A percentile compares a stretch with the other conserved stretches of the same genome.
These are phyloP conservation scores for Xerophyta viscosa DNA, from an alignment of 106 monocot species.

Conservation along the genomic window DNA sequence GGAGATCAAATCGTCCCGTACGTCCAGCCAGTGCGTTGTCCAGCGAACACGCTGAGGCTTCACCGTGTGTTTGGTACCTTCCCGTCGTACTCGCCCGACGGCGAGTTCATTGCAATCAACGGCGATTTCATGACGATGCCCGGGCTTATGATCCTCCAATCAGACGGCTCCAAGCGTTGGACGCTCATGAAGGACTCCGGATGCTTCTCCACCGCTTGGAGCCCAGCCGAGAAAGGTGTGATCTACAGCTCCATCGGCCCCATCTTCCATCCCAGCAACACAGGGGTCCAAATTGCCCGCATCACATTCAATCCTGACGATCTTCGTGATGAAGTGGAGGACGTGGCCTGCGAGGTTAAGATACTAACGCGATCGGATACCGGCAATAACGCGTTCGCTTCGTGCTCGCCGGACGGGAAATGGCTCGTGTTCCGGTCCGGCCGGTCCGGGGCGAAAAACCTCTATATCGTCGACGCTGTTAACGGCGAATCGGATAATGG, in stretches of 20 bases:
- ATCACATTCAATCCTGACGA: slow-evolving; percentile 37
- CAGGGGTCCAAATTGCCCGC: slow-evolving; percentile 67
- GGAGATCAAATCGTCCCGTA: slow-evolving; percentile 22
- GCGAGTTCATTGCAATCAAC: slow-evolving; percentile 31
- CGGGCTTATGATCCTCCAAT: slow-evolving; percentile 38
- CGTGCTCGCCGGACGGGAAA: slow-evolving; percentile 76
- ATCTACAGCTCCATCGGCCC: slow-evolving; percentile 65
- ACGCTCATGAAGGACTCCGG: slow-evolving; percentile 24
- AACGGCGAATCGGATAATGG: slow-evolving; percentile 30
- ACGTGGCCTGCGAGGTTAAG: slow-evolving; percentile 24
- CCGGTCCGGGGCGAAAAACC: slow-evolving; percentile 67
- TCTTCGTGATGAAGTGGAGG: slow-evolving; percentile 19
- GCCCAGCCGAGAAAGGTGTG: slow-evolving; percentile 53
- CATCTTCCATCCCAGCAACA: slow-evolving; percentile 45
- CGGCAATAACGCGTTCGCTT: slow-evolving; percentile 85
- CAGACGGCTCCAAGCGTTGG: slow-evolving; percentile 67
- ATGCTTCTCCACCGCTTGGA: slow-evolving; percentile 68
- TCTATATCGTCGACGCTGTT: slow-evolving; percentile 70
- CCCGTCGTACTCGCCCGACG: slow-evolving; percentile 47
- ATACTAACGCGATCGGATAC: slow-evolving; percentile 43
- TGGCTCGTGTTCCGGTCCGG: slow-evolving; percentile 77
- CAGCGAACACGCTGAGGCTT: slow-evolving; percentile 21
- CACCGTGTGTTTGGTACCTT: slow-evolving; percentile 44
- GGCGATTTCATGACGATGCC: slow-evolving; percentile 38
- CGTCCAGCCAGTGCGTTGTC: slow-evolving; percentile 32